Conservation (phyloP, 1,284 basidiomycete species). For the Athelia psychrophila region DNA sequence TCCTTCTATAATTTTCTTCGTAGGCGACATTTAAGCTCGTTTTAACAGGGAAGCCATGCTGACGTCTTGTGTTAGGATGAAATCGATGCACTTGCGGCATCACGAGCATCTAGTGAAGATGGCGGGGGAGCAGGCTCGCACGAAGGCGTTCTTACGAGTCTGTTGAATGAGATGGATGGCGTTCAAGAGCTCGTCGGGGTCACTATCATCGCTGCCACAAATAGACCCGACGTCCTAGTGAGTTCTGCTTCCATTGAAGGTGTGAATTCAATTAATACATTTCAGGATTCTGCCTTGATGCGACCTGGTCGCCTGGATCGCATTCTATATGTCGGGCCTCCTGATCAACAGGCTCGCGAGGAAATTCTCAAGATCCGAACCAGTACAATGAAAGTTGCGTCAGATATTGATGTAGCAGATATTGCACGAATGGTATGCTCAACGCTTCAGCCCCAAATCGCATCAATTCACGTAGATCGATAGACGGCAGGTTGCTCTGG, state of each 20-base stretch:
- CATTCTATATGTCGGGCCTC: constrained; percentile 93
- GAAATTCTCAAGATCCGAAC: constrained; percentile 86
- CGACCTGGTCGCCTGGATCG: constrained; percentile 95
- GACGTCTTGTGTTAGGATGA: constrained; percentile 69
- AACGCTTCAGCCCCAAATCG: not conserved
- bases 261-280: constrained; percentile 4
- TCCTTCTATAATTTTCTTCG: constrained; percentile 96
- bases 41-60: constrained; percentile 3
- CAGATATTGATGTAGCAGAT: constrained; percentile 62
- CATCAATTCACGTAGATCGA: not conserved
- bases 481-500: constrained; percentile 96
- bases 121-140: constrained; percentile 52
- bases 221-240: constrained; percentile 91
- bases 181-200: constrained; percentile 93
- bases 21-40: constrained; percentile 36
- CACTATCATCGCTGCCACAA: constrained; percentile 94
- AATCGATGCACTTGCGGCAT: constrained; percentile 90
- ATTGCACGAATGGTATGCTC: constrained; percentile 72
- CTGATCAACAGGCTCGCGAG: constrained; percentile 73
- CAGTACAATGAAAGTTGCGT: constrained; percentile 77
- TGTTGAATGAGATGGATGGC: constrained; percentile 99
- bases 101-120: constrained; percentile 64
- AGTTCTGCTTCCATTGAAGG: constrained; percentile 19
- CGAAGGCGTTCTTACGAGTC: constrained; percentile 88
- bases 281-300: constrained; percentile 90